These are phyloP conservation scores for Kwoniella sp. DNA, from an alignment of 768 basidiomycete genomes.

Conservation along the genomic window DNA sequence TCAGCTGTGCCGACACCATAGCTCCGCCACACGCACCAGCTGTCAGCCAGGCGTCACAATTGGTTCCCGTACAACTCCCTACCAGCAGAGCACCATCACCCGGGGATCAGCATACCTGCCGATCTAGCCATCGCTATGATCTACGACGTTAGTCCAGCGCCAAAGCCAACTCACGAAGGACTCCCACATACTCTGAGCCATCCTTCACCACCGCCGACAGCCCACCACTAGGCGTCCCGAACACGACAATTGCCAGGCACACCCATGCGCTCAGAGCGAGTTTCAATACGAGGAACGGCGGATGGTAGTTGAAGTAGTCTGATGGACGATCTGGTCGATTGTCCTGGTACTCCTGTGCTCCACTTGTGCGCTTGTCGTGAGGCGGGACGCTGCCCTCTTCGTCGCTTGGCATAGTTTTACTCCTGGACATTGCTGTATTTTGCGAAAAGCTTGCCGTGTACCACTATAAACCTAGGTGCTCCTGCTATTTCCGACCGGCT, in stretches of 20 bases:
- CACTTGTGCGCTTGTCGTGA: no score
- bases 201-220: slow-evolving; percentile 7
- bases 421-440: no score
- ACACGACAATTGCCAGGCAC: slow-evolving; percentile 5
- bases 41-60: slow-evolving; percentile 12
- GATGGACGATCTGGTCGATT: no score
- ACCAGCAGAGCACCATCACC: background rate
- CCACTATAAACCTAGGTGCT: no score
- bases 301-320: slow-evolving; percentile 20
- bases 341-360: no score
- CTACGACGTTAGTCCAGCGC: no score
- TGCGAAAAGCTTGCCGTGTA: no score
- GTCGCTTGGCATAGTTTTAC: no score
- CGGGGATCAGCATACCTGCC: background rate
- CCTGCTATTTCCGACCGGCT: no score
- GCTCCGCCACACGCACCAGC: slow-evolving; percentile 1
- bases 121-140: no score
- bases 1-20: no score
- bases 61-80: slow-evolving; percentile 9
- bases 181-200: slow-evolving; percentile 6
- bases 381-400: no score
- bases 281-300: slow-evolving; percentile 1
- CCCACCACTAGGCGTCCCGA: slow-evolving; percentile 9
- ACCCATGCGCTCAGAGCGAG: slow-evolving; percentile 4
- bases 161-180: slow-evolving; percentile 21